Percentiles rank a stretch among this genome's conserved stretches.
These are phyloP conservation scores for Cladosporium velox DNA, from an alignment of 2,329 filamentous ascomycete genomes.

Conservation along the genomic window DNA sequence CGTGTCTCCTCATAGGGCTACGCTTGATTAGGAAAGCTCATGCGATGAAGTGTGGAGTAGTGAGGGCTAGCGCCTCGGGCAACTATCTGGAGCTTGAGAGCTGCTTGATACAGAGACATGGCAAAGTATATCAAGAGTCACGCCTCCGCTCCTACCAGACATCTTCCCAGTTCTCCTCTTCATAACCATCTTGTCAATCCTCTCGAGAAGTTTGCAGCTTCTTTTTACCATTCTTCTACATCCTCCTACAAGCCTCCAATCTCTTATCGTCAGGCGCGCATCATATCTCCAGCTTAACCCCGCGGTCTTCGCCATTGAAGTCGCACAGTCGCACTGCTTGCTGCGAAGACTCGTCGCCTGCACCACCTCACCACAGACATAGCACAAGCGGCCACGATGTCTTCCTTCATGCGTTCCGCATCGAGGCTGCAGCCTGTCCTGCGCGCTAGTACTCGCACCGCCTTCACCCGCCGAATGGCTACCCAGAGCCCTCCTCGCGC, in stretches of 20 bases:
- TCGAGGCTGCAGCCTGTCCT: conserved; percentile 36
- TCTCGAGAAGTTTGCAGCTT: not conserved
- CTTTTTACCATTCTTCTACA: not conserved
- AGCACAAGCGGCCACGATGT: conserved; percentile 28
- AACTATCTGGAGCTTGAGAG: conserved; percentile 14
- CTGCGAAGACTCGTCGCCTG: not conserved
- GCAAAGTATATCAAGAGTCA: conserved; percentile 18
- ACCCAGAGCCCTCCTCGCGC: conserved; percentile 35
- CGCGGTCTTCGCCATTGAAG: conserved; percentile 11
- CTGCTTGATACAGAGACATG: conserved; percentile 12
- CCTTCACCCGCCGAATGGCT: conserved; percentile 28
- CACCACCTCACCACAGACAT: conserved; percentile 2
- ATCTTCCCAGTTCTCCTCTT: not conserved
- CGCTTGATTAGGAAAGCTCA: conserved; percentile 3
- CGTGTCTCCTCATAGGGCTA: not conserved
- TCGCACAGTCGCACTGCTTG: conserved; percentile 3
- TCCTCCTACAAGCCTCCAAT: not conserved
- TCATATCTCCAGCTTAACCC: conserved; percentile 18
- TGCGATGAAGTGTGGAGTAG: conserved; percentile 17
- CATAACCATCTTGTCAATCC: not conserved
- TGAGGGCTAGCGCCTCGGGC: conserved; percentile 7
- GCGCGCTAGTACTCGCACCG: conserved; percentile 23
- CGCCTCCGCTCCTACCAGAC: conserved; percentile 3
- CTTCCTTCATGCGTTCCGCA: conserved; percentile 36
- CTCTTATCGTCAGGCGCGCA: conserved; percentile 12